Base-by-base conservation (phyloP, 2,329 filamentous ascomycete species). In the Lomentospora prolificans region DNA sequence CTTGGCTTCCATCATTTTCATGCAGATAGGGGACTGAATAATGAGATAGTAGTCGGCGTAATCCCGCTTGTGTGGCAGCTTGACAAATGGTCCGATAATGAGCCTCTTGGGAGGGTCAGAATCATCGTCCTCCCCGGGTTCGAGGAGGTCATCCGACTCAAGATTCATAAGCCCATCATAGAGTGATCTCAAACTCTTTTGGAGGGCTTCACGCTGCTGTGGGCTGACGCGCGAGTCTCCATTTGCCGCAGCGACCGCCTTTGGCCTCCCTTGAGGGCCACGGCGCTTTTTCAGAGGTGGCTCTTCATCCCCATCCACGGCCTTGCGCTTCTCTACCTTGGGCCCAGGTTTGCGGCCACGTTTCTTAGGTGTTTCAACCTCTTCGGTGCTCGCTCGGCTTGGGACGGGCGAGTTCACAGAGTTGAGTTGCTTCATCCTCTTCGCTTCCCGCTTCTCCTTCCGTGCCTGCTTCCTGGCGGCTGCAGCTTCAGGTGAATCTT, bases 41-140 rank as follows among this genome's bases (percentile, higher is more conserved):
- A 96, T 84, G 67, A 92, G 75, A 69, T 96, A 99, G 75, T 99
- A 99, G 67, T 97, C 91, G 25, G 90, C 87, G 66, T 95, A 99
- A 58, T 92, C 85, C 58, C 86, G 85, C 74, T 90, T 95, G 41
- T 90, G 86, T 1, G 92, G 92, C 30, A 96, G 77, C 66, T 94
- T 91, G 69, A 97, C 81, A 70, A 99, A 99, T 0, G 91, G 92
- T 30, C 91, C 90, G 61, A 96, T 96, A 66, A 96, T 89, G 55
- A 90, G 80, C 51, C 91, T 88, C 63, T 85, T 87, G 46, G 74
- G 72, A 1, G 78, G 75, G 55, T 80, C 80, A 4, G 77, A 78
- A 22, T 59, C 58, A 19, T 77, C 75, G 25, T 82, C 78, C 55
- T 74, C 81, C 57, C 68, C 79, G 61, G 67, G 76, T 55, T 82